These are phyloP conservation scores for Trifolium subterraneum DNA, from an alignment of 306 rosid species.

Conservation along the genomic window DNA sequence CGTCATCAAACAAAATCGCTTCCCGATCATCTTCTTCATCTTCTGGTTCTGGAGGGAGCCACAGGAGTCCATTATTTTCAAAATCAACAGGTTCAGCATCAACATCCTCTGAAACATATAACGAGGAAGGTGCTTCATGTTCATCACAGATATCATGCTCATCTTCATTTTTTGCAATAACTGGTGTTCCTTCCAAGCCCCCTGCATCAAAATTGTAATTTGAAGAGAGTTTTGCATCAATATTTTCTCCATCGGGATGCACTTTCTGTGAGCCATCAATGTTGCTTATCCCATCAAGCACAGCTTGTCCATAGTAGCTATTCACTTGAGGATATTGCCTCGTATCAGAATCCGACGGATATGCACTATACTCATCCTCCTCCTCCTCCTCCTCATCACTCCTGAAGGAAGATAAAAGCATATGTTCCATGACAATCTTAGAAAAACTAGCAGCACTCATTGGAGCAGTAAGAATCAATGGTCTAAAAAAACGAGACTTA, in stretches of 20 bases:
- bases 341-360: constrained; percentile 59
- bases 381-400: constrained; percentile 78
- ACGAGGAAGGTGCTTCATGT: constrained; percentile 66
- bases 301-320: constrained; percentile 64
- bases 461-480: not conserved
- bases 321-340: constrained; percentile 59
- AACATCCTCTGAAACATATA: constrained; percentile 58
- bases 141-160: constrained; percentile 69
- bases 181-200: constrained; percentile 56
- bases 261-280: constrained; percentile 54
- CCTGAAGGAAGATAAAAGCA: constrained; percentile 58
- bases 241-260: constrained; percentile 60
- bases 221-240: constrained; percentile 47
- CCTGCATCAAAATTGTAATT: constrained; percentile 56
- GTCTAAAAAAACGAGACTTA: not conserved
- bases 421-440: constrained; percentile 39
- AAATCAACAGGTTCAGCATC: constrained; percentile 86
- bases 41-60: constrained; percentile 99
- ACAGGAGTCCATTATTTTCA: constrained; percentile 89
- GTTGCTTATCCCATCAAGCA: constrained; percentile 60
- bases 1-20: constrained; percentile 67
- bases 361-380: constrained; percentile 65
- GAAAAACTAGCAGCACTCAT: constrained; percentile 22
- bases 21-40: constrained; percentile 92
- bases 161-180: constrained; percentile 53